Conservation (phyloP, 176 grass and related monocot species). For the Rhynchospora tenuis region DNA sequence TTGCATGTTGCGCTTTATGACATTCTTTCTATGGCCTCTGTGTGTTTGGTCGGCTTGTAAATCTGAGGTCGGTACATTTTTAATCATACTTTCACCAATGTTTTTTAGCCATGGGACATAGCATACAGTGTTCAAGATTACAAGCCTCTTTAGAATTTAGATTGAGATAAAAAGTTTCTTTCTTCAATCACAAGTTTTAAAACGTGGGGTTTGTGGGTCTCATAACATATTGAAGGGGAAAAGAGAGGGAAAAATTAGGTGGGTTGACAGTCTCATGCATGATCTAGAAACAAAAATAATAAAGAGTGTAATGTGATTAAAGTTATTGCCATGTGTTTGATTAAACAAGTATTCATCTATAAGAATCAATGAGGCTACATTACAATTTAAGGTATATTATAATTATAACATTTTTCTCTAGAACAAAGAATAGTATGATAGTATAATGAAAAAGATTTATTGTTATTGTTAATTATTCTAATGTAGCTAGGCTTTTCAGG, state of each 20-base stretch:
- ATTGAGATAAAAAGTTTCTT: constrained; percentile 22
- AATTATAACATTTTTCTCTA: background rate
- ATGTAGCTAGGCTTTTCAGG: no score
- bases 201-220: constrained; percentile 12
- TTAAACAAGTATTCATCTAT: background rate
- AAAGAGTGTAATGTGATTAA: background rate
- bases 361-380: background rate
- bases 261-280: background rate
- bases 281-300: background rate
- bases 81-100: background rate
- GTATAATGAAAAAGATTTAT: background rate
- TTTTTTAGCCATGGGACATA: background rate
- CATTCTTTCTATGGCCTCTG: constrained; percentile 7
- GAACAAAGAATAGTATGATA: background rate
- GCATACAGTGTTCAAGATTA: no score
- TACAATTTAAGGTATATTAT: no score
- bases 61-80: constrained; percentile 11
- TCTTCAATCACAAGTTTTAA: constrained; percentile 21
- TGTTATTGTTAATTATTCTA: no score
- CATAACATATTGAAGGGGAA: background rate
- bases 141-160: background rate
- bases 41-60: constrained; percentile 15
- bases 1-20: constrained; percentile 3
- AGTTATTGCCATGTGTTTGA: background rate
- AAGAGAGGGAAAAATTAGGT: background rate